Evolutionary conservation across 495 filamentous ascomycete species (phyloP), one percentile per base, ranked within the genome.

Genomic region (Aspergillus affinis): DNA sequence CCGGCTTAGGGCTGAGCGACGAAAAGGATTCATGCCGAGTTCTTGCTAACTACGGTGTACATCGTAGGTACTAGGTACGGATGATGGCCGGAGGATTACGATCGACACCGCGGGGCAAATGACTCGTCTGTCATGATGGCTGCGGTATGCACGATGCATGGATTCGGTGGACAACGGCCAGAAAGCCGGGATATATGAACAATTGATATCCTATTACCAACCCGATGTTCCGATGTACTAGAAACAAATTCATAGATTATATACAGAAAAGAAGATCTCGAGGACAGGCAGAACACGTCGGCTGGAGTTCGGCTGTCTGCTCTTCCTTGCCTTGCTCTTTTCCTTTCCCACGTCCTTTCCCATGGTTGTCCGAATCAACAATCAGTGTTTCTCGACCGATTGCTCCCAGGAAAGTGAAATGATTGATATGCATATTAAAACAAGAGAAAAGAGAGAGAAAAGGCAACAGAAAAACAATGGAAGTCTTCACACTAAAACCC

Each of bases 381-480:
- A 15, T 4, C 36, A 41, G 36, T 41, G 36, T 41, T 41, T 41
- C 13, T 13, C 36, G 36, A 41, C 36, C 36, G 15, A 32, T 10
- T 32, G 29, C 2, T 32, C 7, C 10, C 29, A 8, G 29, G 17
- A 20, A 46, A 44, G 29, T 5, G 12, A 55, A 41, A 41, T 41
- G 36, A 10, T 10, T 10, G 36, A 41, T 41, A 17, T 41, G 4
- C 3, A 41, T 17, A 41, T 41, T 15, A 41, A 12, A 15, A 41
- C 36, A 57, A 48, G 17, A 57, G n/a, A n/a, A n/a, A 49, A 36
- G 52, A 54, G 51, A 61, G 36, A 52, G 53, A 57, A 51, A 48
- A 30, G 27, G 23, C 26, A n/a, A n/a, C n/a, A 57, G 47, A 50
- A 21, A 19, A 55, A 53, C 29, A 54, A n/a, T 8, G 23, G 13